Evolutionary conservation across 164 flowering plant genomes (phyloP), one percentile per base, ranked within the genome.

Genomic region (Tinospora cordifolia): DNA sequence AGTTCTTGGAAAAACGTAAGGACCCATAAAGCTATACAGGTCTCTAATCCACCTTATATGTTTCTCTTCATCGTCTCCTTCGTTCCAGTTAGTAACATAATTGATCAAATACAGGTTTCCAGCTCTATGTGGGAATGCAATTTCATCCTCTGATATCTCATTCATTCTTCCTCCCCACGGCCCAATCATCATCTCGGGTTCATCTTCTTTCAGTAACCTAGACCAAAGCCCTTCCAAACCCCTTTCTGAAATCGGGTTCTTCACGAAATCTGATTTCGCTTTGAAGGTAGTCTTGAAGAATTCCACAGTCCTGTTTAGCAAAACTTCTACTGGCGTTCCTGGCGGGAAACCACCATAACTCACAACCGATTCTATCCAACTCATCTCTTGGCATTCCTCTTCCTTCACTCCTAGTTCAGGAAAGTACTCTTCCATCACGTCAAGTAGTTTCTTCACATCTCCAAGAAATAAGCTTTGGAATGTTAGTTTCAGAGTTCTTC

Each of bases 121-220:
- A 0, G 7, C 39, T 68, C 78, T 76, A 41, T 71, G 74, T 71
- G 72, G 75, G 66, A 75, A 75, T 0, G 79, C 73, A 26, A 62
- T 54, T 38, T 64, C 75, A 44, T 49, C 58, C n/a, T 69, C 67
- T 12, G 75, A 63, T 0, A 76, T 69, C 67, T 76, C 79, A 41
- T 46, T 72, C 79, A 76, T 72, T 49, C 70, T 76, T 21, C 79
- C 79, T 44, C 75, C 79, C 44, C 27, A 58, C 27, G 79, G 75
- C 24, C 66, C 68, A 47, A 57, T 19, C 3, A 64, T 51, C 73
- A 72, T 17, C n/a, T 27, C 3, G 15, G 47, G 62, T 8, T 0
- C 30, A 6, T 59, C 49, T 22, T 71, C 74, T 36, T 75, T 60
- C 68, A 66, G 7, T 34, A 72, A 57, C 65, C 63, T 62, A 26